Evolutionary conservation across 129 eudicot species (phyloP).

Genomic region (Erigeron canadensis): DNA sequence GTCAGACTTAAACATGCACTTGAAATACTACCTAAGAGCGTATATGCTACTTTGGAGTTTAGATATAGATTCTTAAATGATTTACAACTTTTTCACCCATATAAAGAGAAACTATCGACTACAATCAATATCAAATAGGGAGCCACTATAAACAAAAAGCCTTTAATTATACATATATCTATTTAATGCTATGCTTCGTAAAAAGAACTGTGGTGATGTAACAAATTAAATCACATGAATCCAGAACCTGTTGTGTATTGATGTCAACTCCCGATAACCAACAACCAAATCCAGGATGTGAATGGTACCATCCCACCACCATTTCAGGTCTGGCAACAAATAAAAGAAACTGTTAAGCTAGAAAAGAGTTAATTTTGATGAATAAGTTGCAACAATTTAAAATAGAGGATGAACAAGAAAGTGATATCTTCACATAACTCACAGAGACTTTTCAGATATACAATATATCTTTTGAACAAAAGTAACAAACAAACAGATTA

Average conservation of each 20-base stretch:
- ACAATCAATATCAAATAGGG: neutral
- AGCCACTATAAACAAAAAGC: neutral
- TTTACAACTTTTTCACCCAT: neutral
- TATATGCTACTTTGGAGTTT: neutral
- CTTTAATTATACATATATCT: neutral
- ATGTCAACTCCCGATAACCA: slow-evolving; percentile 99
- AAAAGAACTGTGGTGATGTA: neutral
- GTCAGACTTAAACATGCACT: neutral
- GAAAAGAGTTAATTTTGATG: neutral
- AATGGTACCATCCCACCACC: slow-evolving; percentile 99
- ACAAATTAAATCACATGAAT: neutral
- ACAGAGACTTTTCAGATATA: neutral
- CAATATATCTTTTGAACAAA: neutral
- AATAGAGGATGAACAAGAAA: slow-evolving; percentile 3
- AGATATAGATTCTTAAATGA: neutral
- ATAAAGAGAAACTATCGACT: neutral
- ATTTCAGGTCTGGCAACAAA: slow-evolving; percentile 69
- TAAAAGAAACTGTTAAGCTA: neutral
- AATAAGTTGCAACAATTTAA: slow-evolving; percentile 2
- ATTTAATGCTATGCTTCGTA: slow-evolving; percentile 4
- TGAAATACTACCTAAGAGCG: neutral
- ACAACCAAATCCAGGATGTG: slow-evolving; percentile 98
- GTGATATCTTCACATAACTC: neutral
- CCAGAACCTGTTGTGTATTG: slow-evolving; percentile 83
- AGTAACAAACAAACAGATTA: neutral